A percentile compares a stretch with the other conserved stretches of the same genome.
phyloP scores from a whole-genome alignment of 169 alveolate genomes.

The Babesia bigemina region DNA sequence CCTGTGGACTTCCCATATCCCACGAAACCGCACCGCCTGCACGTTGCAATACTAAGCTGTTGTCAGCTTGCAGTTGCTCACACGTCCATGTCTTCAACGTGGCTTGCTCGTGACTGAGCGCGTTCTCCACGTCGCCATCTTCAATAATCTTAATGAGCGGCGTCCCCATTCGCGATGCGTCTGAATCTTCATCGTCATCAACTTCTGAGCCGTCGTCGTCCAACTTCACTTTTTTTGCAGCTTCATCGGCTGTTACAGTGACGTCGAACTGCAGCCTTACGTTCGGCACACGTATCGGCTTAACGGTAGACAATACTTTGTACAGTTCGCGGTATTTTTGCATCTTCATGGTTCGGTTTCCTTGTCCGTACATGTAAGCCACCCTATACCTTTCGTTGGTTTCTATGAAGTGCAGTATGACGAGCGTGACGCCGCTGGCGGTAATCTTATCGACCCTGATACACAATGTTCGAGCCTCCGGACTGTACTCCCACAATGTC shows the following conservation, averaged over 20 bases:
- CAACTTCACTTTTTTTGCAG: not conserved
- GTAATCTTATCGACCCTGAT: not conserved
- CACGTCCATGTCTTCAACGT: not conserved
- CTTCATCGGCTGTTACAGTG: too few relatives aligned
- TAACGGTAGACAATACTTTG: not conserved
- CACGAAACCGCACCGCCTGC: not conserved
- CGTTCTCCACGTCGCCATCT: not conserved
- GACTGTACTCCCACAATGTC: slow-evolving; percentile 3
- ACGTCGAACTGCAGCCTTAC: not conserved
- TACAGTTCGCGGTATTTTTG: not conserved
- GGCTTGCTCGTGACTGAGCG: not conserved
- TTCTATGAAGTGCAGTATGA: not conserved
- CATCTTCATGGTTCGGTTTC: not conserved
- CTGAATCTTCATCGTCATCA: not conserved
- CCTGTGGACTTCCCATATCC: not conserved
- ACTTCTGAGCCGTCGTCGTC: not conserved
- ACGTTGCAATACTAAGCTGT: not conserved
- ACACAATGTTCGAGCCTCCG: not conserved
- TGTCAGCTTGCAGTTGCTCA: not conserved
- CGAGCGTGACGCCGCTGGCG: not conserved
- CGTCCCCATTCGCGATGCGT: not conserved
- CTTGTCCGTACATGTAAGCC: not conserved
- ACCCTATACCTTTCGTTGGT: not conserved
- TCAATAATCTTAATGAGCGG: not conserved
- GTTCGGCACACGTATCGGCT: not conserved